Evolutionary conservation across 148 eudicot species (phyloP), one percentile per base, ranked within the genome.

Genomic region (Simmondsia chinensis): DNA sequence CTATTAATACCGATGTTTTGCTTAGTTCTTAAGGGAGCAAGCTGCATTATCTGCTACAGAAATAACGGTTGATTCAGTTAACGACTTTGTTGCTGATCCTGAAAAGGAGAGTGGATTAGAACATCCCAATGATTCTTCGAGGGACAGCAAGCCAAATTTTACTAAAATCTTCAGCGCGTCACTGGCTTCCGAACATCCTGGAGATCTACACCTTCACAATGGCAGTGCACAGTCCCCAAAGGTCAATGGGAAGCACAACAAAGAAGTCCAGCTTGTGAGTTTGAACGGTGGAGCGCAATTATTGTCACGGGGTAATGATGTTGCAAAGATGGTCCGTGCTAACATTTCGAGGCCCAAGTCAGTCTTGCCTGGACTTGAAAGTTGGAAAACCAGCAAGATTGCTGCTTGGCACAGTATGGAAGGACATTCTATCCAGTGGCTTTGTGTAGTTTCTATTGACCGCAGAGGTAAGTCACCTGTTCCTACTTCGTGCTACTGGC

Each of bases 1-100:
- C 16, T 64, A 33, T 10, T 61, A 46, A 57, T 54, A 7, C 7
- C 26, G 11, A 15, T 46, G 10, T 56, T 17, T 38, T 44, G 42
- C 54, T 37, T 63, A 89, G 97, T 89, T 77, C 71, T 44, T 89
- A 66, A 78, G 76, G 61, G 95, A 89, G 74, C 97, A 84, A 70
- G 95, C 82, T 26, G 75, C 77, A 30, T 59, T 71, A 39, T 81
- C 78, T 31, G 87, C 73, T 35, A 54, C 65, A 10, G 95, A 89
- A 69, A 61, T 84, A 44, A 78, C 82, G 34, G 64, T 69, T 4
- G 83, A 84, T 55, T 64, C 77, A 39, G 66, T 77, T 4, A 56
- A 50, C 14, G 77, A 63, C 57, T 75, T 69, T 44, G 56, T 44
- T 59, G 59, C 73, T 51, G 76, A 80, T 48, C 60, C 75, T 42